A percentile compares a stretch with the other conserved stretches of the same genome.
These are phyloP conservation scores for Rauvolfia tetraphylla DNA, from an alignment of 257 asterid genomes.

Conservation along the genomic window DNA sequence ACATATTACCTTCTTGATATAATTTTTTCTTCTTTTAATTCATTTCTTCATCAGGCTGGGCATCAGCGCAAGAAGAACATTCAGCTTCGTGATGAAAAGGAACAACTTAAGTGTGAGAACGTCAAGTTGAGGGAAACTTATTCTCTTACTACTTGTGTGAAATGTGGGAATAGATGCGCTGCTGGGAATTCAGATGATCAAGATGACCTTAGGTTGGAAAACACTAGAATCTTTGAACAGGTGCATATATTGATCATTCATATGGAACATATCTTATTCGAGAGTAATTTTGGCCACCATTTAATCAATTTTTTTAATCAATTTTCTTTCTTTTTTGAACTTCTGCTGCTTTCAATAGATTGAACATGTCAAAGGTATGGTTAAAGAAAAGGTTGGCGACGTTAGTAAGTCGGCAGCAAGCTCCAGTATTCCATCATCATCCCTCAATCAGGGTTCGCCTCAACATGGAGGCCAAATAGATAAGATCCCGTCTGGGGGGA, in stretches of 20 bases:
- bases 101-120: conserved; percentile 19
- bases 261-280: too few relatives aligned
- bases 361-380: background rate
- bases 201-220: conserved; percentile 14
- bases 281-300: too few relatives aligned
- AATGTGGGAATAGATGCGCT: background rate
- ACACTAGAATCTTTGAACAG: too few relatives aligned
- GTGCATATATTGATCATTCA: too few relatives aligned
- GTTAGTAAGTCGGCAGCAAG: too few relatives aligned
- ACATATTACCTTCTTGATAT: too few relatives aligned
- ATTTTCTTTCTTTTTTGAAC: background rate
- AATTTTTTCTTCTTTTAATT: too few relatives aligned
- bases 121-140: conserved; percentile 9
- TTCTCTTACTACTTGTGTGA: background rate
- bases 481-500: too few relatives aligned
- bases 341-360: background rate
- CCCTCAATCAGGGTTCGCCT: background rate
- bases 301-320: too few relatives aligned
- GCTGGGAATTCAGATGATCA: background rate
- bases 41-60: too few relatives aligned
- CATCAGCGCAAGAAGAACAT: conserved; percentile 8
- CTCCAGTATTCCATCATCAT: background rate
- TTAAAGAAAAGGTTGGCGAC: too few relatives aligned
- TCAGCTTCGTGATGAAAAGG: conserved; percentile 22
- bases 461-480: background rate